Percentiles rank a stretch among this genome's conserved stretches.
These are phyloP conservation scores for Chrysoporthe cubensis DNA, from an alignment of 2,329 filamentous ascomycete species.

Conservation along the genomic window DNA sequence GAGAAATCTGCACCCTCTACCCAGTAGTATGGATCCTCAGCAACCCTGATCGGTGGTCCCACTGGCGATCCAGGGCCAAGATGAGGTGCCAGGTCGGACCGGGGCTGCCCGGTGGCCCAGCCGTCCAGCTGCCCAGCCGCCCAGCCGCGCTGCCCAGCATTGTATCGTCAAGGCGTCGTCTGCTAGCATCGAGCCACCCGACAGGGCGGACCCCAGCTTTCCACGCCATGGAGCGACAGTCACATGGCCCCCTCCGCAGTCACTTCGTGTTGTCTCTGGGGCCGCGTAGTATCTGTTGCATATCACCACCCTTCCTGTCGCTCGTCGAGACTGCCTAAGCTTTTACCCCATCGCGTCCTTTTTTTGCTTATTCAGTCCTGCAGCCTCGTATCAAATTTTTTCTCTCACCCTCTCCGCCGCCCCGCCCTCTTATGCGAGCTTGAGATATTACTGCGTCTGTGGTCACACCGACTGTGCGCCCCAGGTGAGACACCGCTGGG, in stretches of 20 bases:
- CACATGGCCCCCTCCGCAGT: background rate
- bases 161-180: background rate
- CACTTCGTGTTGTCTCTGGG: slow-evolving; percentile 8
- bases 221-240: background rate
- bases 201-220: slow-evolving; percentile 17
- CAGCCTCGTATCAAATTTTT: background rate
- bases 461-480: background rate
- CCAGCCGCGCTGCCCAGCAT: background rate
- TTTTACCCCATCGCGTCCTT: too few relatives aligned
- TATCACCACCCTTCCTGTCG: background rate
- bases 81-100: background rate
- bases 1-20: background rate
- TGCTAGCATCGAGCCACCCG: background rate
- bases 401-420: background rate
- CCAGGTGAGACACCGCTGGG: background rate
- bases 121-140: background rate
- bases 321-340: background rate
- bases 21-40: background rate
- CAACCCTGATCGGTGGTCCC: background rate
- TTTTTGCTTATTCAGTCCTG: slow-evolving; percentile 1
- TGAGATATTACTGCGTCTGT: background rate
- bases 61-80: background rate
- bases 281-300: background rate
- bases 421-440: background rate
- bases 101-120: background rate